phyloP scores from a whole-genome alignment of 1,139 yeast genomes.

The Blastobotrys apis region DNA sequence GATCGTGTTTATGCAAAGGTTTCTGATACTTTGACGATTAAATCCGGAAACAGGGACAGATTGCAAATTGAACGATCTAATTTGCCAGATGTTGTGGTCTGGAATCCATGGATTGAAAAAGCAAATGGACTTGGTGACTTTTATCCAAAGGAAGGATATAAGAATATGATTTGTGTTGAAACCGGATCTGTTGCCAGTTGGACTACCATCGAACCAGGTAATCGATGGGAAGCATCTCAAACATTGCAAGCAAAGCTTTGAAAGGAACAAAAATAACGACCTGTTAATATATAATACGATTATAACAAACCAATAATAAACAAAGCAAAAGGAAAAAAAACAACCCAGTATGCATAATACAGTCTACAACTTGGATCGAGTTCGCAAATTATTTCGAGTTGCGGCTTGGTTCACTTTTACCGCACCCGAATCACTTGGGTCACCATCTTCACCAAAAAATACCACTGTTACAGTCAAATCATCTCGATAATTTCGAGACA shows the following conservation, averaged over 20 bases:
- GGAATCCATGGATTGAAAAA: slow-evolving; percentile 95
- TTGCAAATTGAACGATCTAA: slow-evolving; percentile 54
- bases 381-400: slow-evolving; percentile 23
- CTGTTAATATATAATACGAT: not conserved
- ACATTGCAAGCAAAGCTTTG: slow-evolving; percentile 33
- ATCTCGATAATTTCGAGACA: slow-evolving; percentile 88
- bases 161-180: slow-evolving; percentile 88
- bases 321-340: not conserved
- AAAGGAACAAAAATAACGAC: not conserved
- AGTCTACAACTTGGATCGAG: slow-evolving; percentile 17
- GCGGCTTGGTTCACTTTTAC: slow-evolving; percentile 32
- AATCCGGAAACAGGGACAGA: slow-evolving; percentile 58
- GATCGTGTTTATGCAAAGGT: slow-evolving; percentile 77
- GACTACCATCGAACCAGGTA: slow-evolving; percentile 58
- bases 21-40: slow-evolving; percentile 52
- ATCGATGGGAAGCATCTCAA: slow-evolving; percentile 69
- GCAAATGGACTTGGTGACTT: slow-evolving; percentile 81
- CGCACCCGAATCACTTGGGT: slow-evolving; percentile 28
- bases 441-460: slow-evolving; percentile 57
- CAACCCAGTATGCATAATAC: not conserved
- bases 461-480: slow-evolving; percentile 95
- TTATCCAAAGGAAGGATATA: slow-evolving; percentile 76
- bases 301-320: not conserved
- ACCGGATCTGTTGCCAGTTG: slow-evolving; percentile 83
- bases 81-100: slow-evolving; percentile 85